phyloP scores from a whole-genome alignment of 2,329 filamentous ascomycete genomes.

The Paraphaeosphaeria sporulosa region DNA sequence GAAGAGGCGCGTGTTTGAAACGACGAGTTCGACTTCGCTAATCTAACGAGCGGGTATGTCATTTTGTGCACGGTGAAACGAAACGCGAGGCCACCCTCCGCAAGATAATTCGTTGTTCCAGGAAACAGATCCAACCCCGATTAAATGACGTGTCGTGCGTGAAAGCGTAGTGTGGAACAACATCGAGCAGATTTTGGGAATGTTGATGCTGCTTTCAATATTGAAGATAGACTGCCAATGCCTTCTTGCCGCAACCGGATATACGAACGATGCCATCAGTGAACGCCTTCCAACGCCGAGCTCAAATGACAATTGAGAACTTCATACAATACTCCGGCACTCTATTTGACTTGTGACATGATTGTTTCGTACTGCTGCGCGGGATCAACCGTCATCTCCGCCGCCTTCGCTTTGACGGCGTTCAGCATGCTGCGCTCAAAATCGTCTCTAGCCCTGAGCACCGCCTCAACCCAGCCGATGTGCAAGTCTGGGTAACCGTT shows the following conservation, averaged over 20 bases:
- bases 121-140: neutral
- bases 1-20: constrained; percentile 8
- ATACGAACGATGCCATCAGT: neutral
- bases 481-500: constrained; percentile 90
- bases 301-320: neutral
- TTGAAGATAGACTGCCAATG: neutral
- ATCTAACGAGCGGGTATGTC: neutral
- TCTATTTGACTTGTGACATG: constrained; percentile 87
- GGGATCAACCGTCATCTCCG: constrained; percentile 80
- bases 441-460: constrained; percentile 85
- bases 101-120: neutral
- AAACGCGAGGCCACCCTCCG: neutral
- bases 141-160: neutral
- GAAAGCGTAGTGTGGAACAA: neutral
- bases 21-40: constrained; percentile 5
- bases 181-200: neutral
- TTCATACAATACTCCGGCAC: neutral
- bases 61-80: constrained; percentile 1
- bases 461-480: constrained; percentile 93
- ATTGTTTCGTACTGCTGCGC: constrained; percentile 82
- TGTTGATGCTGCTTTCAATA: neutral
- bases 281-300: constrained; percentile 5
- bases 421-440: constrained; percentile 92
- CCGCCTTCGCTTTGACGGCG: constrained; percentile 85
- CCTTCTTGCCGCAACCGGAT: neutral